A percentile compares a stretch with the other conserved stretches of the same genome.
Evolutionary conservation across 2,329 filamentous ascomycete species (phyloP).

Genomic region (Fonsecaea erecta): DNA sequence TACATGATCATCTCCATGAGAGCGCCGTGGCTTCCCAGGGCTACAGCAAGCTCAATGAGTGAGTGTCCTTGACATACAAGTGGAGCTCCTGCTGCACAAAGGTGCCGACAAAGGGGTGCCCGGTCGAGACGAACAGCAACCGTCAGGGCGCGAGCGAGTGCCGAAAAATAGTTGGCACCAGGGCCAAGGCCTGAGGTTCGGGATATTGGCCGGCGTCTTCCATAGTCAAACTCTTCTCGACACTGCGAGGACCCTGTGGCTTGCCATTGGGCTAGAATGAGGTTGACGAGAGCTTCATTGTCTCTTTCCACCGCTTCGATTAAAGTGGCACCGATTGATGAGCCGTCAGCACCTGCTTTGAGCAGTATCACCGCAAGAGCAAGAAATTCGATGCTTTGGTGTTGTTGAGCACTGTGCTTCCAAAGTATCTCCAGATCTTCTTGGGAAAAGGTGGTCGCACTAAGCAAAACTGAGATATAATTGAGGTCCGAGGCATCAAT

Average conservation of each 20-base stretch:
- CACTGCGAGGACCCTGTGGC: background rate
- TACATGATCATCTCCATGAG: constrained; percentile 4
- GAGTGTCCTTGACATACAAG: constrained; percentile 10
- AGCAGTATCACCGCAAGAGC: constrained; percentile 1
- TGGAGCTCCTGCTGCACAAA: constrained; percentile 10
- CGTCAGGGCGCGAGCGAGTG: background rate
- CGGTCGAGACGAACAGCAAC: constrained; percentile 7
- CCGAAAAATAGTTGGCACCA: constrained; percentile 6
- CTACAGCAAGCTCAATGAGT: constrained; percentile 7
- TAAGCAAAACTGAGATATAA: background rate
- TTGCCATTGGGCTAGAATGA: constrained; percentile 15
- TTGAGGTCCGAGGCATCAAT: constrained; percentile 9
- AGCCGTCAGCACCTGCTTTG: constrained; percentile 11
- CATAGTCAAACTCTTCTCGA: constrained; percentile 16
- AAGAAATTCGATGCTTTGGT: background rate
- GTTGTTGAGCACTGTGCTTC: constrained; percentile 5
- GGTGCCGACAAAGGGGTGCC: constrained; percentile 6
- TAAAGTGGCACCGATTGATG: constrained; percentile 3
- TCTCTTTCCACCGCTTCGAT: background rate
- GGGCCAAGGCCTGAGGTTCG: background rate
- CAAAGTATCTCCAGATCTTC: constrained; percentile 13
- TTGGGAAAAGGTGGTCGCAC: constrained; percentile 2
- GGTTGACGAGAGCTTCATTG: background rate
- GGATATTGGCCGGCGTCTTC: background rate
- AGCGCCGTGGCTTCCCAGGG: constrained; percentile 8